A percentile compares a stretch with the other conserved stretches of the same genome.
Evolutionary conservation across 1,139 yeast species (phyloP).

Genomic region (Yamadazyma epiphylla): DNA sequence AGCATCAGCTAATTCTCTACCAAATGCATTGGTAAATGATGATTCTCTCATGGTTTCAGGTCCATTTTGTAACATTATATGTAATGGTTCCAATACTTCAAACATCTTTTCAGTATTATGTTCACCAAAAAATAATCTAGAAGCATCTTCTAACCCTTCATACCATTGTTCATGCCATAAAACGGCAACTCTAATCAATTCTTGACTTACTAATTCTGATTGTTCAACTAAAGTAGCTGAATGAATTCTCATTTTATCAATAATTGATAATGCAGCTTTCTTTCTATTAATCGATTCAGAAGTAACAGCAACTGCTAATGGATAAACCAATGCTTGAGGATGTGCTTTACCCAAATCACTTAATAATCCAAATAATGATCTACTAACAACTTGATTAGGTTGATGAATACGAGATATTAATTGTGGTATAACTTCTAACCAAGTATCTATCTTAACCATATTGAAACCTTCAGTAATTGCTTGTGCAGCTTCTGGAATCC

Average conservation of each 20-base stretch:
- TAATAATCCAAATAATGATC: constrained; percentile 72
- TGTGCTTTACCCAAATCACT: constrained; percentile 91
- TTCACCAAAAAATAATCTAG: constrained; percentile 89
- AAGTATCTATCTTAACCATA: constrained; percentile 85
- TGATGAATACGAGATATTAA: constrained; percentile 95
- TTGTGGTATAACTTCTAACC: constrained; percentile 96
- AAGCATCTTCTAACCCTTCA: constrained; percentile 96
- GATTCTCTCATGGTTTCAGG: constrained; percentile 93
- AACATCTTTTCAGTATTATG: constrained; percentile 94
- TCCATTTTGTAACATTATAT: constrained; percentile 75
- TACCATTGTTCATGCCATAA: constrained; percentile 99
- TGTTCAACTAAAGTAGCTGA: constrained; percentile 84
- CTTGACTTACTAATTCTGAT: constrained; percentile 91
- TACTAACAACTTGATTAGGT: constrained; percentile 81
- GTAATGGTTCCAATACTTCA: constrained; percentile 85
- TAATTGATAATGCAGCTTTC: constrained; percentile 85
- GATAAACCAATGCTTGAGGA: constrained; percentile 95
- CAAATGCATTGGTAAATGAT: constrained; percentile 90
- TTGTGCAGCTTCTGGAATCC: constrained; percentile 82
- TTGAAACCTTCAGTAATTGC: constrained; percentile 91
- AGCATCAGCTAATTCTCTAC: constrained; percentile 89
- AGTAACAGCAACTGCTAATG: constrained; percentile 92
- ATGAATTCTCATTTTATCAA: constrained; percentile 89
- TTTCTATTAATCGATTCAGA: constrained; percentile 89
- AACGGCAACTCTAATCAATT: constrained; percentile 90